Conservation (phyloP, 257 asterid species). For the Solanum megistacrolobum region DNA sequence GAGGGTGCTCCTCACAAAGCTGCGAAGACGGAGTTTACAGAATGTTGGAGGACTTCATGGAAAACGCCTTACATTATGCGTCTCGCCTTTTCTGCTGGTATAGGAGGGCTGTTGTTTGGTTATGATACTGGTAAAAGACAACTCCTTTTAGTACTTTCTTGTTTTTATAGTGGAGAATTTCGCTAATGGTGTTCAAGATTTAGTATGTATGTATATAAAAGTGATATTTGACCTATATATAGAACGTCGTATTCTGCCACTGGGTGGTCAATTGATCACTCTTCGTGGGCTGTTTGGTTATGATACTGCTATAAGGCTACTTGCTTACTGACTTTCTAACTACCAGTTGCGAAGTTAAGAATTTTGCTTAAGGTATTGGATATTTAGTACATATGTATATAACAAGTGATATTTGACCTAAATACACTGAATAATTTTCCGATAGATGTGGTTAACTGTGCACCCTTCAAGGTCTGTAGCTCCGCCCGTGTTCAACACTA, state of each 20-base stretch:
- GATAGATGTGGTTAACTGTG: not conserved
- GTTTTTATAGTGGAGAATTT: not conserved
- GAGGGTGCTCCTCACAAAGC: constrained; percentile 50
- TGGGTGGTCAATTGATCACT: not conserved
- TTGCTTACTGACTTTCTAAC: not conserved
- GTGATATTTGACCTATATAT: not conserved
- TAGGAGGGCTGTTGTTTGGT: constrained; percentile 76
- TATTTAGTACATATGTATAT: not conserved
- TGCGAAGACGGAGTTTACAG: constrained; percentile 55
- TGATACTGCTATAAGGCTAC: not conserved
- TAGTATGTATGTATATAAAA: not conserved
- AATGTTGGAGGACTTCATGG: constrained; percentile 61
- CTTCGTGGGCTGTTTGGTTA: not conserved
- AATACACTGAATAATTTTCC: not conserved
- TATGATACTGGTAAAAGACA: constrained; percentile 49
- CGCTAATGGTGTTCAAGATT: not conserved
- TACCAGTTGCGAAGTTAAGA: no score
- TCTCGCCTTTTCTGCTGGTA: constrained; percentile 76
- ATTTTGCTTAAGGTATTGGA: no score
- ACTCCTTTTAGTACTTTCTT: not conserved
- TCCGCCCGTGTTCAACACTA: not conserved
- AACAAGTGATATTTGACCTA: not conserved
- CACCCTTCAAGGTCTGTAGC: not conserved
- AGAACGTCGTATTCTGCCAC: no score
- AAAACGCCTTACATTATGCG: constrained; percentile 61